A percentile compares a stretch with the other conserved stretches of the same genome.
Evolutionary conservation across 129 eudicot genomes (phyloP).

Genomic region (Chrysanthemum seticuspe): DNA sequence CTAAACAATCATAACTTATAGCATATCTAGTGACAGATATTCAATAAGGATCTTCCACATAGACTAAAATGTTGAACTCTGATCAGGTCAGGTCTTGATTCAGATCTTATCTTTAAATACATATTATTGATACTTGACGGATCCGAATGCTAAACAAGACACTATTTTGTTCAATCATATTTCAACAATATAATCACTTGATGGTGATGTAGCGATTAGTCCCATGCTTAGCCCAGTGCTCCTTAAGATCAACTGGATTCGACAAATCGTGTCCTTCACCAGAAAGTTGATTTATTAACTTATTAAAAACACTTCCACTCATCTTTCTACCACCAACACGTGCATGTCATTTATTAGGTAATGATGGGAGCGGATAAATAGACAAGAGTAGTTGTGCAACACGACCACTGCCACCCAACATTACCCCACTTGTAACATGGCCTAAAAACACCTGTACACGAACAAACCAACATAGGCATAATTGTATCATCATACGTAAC

Average conservation of each 20-base stretch:
- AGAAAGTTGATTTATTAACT: conserved; percentile 78
- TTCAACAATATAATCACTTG: conserved; percentile 38
- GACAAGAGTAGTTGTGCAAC: conserved; percentile 86
- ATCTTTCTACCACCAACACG: conserved; percentile 91
- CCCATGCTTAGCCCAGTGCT: conserved; percentile 97
- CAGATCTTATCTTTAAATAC: conserved; percentile 15
- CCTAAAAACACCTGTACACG: conserved; percentile 77
- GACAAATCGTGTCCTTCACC: conserved; percentile 83
- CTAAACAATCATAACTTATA: too few relatives aligned
- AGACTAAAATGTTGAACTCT: background rate
- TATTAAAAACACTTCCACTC: conserved; percentile 93
- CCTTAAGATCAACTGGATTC: conserved; percentile 77
- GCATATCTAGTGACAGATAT: background rate
- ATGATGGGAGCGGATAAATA: conserved; percentile 77
- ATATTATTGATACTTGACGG: conserved; percentile 2
- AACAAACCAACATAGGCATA: conserved; percentile 90
- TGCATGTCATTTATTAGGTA: conserved; percentile 82
- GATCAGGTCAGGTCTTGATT: background rate
- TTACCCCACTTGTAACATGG: conserved; percentile 96
- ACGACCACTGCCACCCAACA: conserved; percentile 86
- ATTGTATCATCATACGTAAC: conserved; percentile 73
- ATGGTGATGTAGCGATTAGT: conserved; percentile 94
- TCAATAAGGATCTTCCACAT: background rate
- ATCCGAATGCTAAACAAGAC: conserved; percentile 22
- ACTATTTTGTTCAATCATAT: conserved; percentile 14